Conservation (phyloP, 495 filamentous ascomycete genomes). For the Aspergillus olivimuriae region DNA sequence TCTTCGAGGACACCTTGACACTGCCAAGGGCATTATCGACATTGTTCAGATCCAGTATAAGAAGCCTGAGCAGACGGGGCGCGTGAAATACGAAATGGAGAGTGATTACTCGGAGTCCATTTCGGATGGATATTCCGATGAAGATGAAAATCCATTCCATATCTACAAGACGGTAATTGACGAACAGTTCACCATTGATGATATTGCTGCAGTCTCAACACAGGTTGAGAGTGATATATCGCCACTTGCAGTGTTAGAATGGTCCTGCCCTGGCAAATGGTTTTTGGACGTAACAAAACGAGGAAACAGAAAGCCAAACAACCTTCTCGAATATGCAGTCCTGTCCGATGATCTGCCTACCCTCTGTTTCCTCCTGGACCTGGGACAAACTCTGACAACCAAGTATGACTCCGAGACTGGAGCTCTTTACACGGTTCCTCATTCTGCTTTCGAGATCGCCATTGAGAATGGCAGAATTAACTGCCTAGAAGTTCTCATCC, state of each 20-base stretch:
- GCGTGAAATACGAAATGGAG: conserved; percentile 43
- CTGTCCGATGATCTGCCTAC: conserved; percentile 16
- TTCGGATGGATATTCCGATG: conserved; percentile 22
- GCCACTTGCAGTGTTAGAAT: conserved; percentile 41
- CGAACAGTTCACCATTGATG: conserved; percentile 62
- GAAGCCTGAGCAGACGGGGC: conserved; percentile 29
- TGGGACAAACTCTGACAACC: conserved; percentile 23
- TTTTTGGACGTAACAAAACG: conserved; percentile 23
- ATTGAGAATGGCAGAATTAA: conserved; percentile 38
- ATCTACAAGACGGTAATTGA: conserved; percentile 43
- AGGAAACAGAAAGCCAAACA: not conserved
- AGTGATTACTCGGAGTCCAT: too few species aligned
- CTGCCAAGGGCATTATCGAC: conserved; percentile 57
- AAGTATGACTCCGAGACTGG: conserved; percentile 16
- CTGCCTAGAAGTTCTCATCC: conserved; percentile 44
- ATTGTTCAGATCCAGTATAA: conserved; percentile 63
- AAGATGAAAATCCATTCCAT: conserved; percentile 34
- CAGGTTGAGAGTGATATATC: conserved; percentile 53
- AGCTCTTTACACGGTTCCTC: conserved; percentile 13
- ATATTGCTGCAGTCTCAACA: conserved; percentile 56
- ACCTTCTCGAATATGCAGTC: conserved; percentile 13
- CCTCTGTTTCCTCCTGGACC: conserved; percentile 39
- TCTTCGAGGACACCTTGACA: conserved; percentile 50
- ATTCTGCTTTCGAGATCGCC: conserved; percentile 29
- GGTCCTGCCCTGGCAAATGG: conserved; percentile 17